Evolutionary conservation across 208 protist genomes (phyloP), one percentile per base, ranked within the genome.

Genomic region (Leishmania guyanensis): DNA sequence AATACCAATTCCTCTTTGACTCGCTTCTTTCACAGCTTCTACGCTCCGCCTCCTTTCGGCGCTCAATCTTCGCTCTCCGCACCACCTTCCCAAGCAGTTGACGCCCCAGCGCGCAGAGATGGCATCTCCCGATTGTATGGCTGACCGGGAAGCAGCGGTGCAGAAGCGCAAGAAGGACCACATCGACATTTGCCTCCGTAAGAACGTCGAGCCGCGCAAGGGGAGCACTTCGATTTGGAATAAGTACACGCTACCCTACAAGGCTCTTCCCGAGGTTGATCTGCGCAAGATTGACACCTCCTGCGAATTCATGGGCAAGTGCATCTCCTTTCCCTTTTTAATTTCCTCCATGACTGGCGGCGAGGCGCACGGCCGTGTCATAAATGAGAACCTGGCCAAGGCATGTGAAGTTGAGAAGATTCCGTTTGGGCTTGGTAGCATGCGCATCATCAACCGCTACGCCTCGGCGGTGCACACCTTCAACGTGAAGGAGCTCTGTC

Each of bases 261-360:
- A 86, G 78, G 93, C 95, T 50, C 81, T 98, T 64, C 95, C 95
- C 4, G 91, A 98, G 84, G 90, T 98, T 12, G 88, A 97, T 77
- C 87, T 97, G 53, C 53, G 48, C 22, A 88, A 92, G 17, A 95
- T 98, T 71, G 92, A 96, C 84, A 94, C 93, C 4, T 87, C 88
- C 26, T 92, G 86, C 79, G 82, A 84, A 16, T 97, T 98, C 64
- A 86, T 96, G 69, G 92, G 91, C 26, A 89, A 89, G 76, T 88
- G 82, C 22, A 88, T 96, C 56, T 92, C 95, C 20, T 96, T 96
- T 73, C 95, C 95, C 22, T 94, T 98, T 73, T 89, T 97, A 77
- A 89, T 98, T 33, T 96, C 94, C 48, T 97, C 93, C 46, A 98
- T 98, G 94, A 98, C 95, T 10, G 95, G 95, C 46, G 95, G 95